A percentile compares a stretch with the other conserved stretches of the same genome.
Evolutionary conservation across 352 stramenopile genomes (phyloP).

Genomic region (Globisporangium polare): DNA sequence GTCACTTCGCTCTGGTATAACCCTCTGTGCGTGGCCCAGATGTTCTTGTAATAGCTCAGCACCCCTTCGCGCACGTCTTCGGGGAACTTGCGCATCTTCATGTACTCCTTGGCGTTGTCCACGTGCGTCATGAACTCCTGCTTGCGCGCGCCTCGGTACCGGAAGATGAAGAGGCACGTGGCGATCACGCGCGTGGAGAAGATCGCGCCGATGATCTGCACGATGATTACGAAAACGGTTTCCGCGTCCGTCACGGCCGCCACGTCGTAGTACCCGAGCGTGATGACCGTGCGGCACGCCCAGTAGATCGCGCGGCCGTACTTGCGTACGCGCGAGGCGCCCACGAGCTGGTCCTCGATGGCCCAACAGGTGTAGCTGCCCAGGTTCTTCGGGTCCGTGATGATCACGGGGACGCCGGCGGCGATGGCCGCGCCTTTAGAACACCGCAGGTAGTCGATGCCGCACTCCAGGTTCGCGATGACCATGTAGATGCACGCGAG

Average conservation of each 20-base stretch:
- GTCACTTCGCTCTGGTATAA: constrained; percentile 44
- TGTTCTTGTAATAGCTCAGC: constrained; percentile 54
- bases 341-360: constrained; percentile 61
- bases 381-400: background rate
- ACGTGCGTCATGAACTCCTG: constrained; percentile 68
- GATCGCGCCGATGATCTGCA: constrained; percentile 57
- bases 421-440: constrained; percentile 23
- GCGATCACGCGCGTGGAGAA: constrained; percentile 67
- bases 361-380: constrained; percentile 53
- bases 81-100: constrained; percentile 60
- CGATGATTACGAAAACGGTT: constrained; percentile 50
- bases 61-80: constrained; percentile 55
- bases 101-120: constrained; percentile 71
- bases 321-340: constrained; percentile 34
- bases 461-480: constrained; percentile 64
- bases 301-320: constrained; percentile 61
- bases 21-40: constrained; percentile 47
- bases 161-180: constrained; percentile 71
- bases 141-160: constrained; percentile 47
- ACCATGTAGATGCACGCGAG: constrained; percentile 66
- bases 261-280: constrained; percentile 60
- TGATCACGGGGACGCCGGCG: constrained; percentile 4
- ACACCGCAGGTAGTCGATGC: constrained; percentile 50
- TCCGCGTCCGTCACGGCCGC: constrained; percentile 46
- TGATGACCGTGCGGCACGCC: constrained; percentile 50